Conservation (phyloP, 768 basidiomycete genomes). For the Baorangia bicolor region DNA sequence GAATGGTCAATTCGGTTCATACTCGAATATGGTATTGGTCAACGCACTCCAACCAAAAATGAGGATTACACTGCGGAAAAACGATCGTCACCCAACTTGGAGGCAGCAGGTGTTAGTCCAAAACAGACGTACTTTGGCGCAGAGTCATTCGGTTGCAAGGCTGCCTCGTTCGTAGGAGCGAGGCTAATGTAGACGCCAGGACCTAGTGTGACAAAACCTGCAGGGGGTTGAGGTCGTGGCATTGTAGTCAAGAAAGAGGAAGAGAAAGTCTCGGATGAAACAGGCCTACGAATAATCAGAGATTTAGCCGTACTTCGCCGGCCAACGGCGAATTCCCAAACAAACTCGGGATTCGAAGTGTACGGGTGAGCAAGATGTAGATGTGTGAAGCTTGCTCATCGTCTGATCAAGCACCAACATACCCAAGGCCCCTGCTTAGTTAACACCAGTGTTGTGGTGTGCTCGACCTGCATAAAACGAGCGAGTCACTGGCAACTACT, state of each 20-base stretch:
- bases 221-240: slow-evolving; percentile 11
- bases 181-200: slow-evolving; percentile 17
- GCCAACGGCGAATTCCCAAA: too few species aligned
- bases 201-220: slow-evolving; percentile 18
- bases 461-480: too few species aligned
- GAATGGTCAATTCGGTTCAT: neutral
- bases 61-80: slow-evolving; percentile 24
- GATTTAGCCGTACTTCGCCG: too few species aligned
- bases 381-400: too few species aligned
- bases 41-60: slow-evolving; percentile 32
- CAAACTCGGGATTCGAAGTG: too few species aligned
- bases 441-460: too few species aligned
- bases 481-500: too few species aligned
- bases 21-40: neutral
- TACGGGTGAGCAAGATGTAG: too few species aligned
- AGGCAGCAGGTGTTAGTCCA: neutral
- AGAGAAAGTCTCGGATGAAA: neutral
- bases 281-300: too few species aligned
- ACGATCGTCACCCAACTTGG: neutral
- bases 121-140: slow-evolving; percentile 21
- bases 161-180: neutral
- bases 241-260: neutral
- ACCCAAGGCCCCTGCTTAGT: too few species aligned
- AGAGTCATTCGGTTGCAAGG: slow-evolving; percentile 1
- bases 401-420: too few species aligned